Conservation (phyloP, 768 basidiomycete species). For the Auricularia auricula-judae region DNA sequence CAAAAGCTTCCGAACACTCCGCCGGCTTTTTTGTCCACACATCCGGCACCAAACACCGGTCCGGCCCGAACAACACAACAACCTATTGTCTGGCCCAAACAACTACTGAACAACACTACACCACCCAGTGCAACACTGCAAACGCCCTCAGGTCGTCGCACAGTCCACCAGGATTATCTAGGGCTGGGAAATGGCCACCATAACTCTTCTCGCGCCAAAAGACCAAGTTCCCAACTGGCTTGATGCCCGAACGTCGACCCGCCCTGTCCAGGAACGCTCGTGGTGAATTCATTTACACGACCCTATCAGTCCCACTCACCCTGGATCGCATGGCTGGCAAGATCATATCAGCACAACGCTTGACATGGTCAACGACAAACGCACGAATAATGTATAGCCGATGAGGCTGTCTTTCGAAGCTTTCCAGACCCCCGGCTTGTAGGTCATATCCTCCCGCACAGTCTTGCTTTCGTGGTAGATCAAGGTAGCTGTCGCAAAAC, state of each 20-base stretch:
- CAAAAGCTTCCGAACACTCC: neutral
- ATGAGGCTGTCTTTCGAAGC: conserved; percentile 5
- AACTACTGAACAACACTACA: neutral
- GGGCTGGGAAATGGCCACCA: conserved; percentile 14
- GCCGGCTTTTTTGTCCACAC: neutral
- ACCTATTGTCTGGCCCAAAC: neutral
- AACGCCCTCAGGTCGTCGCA: conserved; percentile 10
- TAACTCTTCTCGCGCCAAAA: neutral
- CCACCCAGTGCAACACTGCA: conserved; percentile 7
- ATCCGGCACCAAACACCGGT: neutral
- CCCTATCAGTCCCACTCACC: neutral
- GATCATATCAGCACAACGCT: neutral
- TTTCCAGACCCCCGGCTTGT: conserved; percentile 5
- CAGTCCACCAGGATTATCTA: conserved; percentile 11
- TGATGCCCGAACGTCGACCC: neutral
- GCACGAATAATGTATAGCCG: conserved; percentile 9
- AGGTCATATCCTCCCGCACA: conserved; percentile 6
- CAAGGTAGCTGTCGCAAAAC: conserved; percentile 10
- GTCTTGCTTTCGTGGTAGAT: conserved; percentile 9
- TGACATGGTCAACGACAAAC: neutral
- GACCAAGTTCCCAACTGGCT: neutral
- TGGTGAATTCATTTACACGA: neutral
- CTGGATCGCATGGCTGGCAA: neutral
- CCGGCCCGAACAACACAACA: neutral
- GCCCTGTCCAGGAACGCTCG: neutral